Base-by-base conservation (phyloP, 2,329 filamentous ascomycete genomes). In the Exophiala viscosa region DNA sequence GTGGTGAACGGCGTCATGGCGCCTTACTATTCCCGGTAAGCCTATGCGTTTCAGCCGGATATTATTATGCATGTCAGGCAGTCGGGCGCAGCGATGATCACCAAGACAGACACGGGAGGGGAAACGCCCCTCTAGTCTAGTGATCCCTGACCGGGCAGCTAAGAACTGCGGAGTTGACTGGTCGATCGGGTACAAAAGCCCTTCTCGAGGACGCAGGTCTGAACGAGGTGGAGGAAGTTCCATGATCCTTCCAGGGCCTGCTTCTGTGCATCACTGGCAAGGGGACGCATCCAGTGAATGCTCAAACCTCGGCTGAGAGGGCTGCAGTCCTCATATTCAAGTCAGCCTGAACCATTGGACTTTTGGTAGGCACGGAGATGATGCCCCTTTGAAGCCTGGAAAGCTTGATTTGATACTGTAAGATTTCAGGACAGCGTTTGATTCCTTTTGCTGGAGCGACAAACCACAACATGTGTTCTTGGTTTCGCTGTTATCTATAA, bases 61-160 rank as follows among this genome's bases (percentile, higher is more conserved):
- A 47, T 52, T 32, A 35, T 51, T 50, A 54, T 58, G 55, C 50
- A 52, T 58, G 55, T 58, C 55, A 58, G 55, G 55, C 51, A 31
- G 31, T 54, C 46, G 48, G 47, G 48, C 40, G 46, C 36, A 42
- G 41, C 40, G 51, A 58, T 58, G 55, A 58, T 54, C 55, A 52
- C 45, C 55, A 33, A 52, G 52, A 35, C 49, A 51, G 48, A 52
- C 50, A 51, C 46, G 48, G 51, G 47, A 54, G 55, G 54, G 40
- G 20, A 15, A 15, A n/a, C n/a, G 11, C 34, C 23, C 43, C 43
- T 18, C 34, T 14, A 28, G 14, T 15, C 13, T 15, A 13, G 43
- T 17, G 32, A n/a, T n/a, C 18, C 42, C 42, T 4, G 10, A 33
- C 11, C 10, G 15, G 34, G 18, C 31, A 45, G 17, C 38, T 15